phyloP scores from a whole-genome alignment of 148 eudicot species.

The Persicaria tinctoria region DNA sequence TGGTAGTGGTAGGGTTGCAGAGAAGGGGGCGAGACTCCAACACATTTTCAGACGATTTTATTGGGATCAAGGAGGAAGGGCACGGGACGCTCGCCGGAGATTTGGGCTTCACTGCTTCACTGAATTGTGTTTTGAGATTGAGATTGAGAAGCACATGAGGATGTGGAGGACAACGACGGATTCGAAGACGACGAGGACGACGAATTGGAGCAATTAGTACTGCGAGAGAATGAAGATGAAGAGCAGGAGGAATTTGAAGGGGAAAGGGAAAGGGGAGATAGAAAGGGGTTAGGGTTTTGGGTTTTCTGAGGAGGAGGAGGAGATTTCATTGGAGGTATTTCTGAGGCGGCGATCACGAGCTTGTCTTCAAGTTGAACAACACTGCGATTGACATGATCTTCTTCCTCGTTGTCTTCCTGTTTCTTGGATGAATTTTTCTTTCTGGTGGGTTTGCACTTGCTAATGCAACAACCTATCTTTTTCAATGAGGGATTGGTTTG shows the following conservation, averaged over 20 bases:
- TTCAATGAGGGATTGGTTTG: background rate
- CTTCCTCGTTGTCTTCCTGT: slow-evolving; percentile 23
- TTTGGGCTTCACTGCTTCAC: no score
- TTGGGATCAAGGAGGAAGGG: slow-evolving; percentile 22
- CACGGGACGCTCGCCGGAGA: no score
- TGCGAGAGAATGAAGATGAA: slow-evolving; percentile 29
- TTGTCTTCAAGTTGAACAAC: slow-evolving; percentile 44
- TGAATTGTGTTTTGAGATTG: slow-evolving; percentile 33
- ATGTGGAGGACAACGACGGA: slow-evolving; percentile 21
- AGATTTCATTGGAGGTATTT: slow-evolving; percentile 20
- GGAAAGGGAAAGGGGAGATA: slow-evolving; percentile 23
- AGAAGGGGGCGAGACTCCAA: background rate
- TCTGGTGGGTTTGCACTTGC: slow-evolving; percentile 46
- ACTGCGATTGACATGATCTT: slow-evolving; percentile 10
- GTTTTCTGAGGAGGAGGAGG: slow-evolving; percentile 16
- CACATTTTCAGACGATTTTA: slow-evolving; percentile 9
- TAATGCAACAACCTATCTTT: slow-evolving; percentile 13
- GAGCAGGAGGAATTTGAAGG: slow-evolving; percentile 16
- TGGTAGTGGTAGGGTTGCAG: slow-evolving; percentile 1
- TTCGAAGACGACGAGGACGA: slow-evolving; percentile 26
- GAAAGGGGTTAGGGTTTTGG: slow-evolving; percentile 11
- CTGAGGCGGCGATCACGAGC: slow-evolving; percentile 43
- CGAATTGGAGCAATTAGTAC: slow-evolving; percentile 17
- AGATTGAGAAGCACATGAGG: slow-evolving; percentile 27
- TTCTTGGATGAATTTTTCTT: background rate